phyloP scores from a whole-genome alignment of 306 rosid genomes.

The Dryas alaskensis region DNA sequence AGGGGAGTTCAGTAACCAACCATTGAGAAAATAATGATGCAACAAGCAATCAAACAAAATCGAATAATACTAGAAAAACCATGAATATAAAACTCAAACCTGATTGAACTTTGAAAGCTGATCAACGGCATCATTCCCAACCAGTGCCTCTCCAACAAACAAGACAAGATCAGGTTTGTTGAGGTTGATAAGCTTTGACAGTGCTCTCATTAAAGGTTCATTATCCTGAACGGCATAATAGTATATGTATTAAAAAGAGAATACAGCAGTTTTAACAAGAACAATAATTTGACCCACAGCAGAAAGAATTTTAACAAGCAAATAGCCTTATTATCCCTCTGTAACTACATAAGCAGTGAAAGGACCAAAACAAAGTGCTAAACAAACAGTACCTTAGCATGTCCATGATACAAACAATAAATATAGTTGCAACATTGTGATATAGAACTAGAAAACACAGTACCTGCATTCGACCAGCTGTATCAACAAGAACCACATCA shows the following conservation, averaged over 20 bases:
- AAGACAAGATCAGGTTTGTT: slow-evolving; percentile 93
- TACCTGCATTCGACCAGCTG: slow-evolving; percentile 99
- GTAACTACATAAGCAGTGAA: neutral
- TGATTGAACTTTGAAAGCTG: slow-evolving; percentile 97
- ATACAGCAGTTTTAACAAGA: neutral
- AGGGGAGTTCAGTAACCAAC: slow-evolving; percentile 9
- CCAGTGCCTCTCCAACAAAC: slow-evolving; percentile 98
- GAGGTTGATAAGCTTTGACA: slow-evolving; percentile 84
- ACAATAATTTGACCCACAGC: neutral
- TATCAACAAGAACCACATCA: slow-evolving; percentile 95
- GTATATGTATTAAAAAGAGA: neutral
- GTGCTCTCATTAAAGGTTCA: slow-evolving; percentile 97
- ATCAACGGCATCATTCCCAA: slow-evolving; percentile 97
- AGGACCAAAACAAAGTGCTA: neutral
- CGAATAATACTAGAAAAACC: slow-evolving; percentile 2
- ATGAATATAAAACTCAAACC: slow-evolving; percentile 38
- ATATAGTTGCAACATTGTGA: neutral
- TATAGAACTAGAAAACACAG: slow-evolving; percentile 6
- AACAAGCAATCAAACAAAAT: neutral
- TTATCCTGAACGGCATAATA: slow-evolving; percentile 63
- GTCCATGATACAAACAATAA: slow-evolving; percentile 5
- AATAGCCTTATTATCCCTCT: neutral
- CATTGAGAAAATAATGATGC: slow-evolving; percentile 1
- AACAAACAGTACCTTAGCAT: neutral
- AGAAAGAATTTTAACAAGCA: neutral